Conservation (phyloP, 352 stramenopile species). For the Phytopythium cucurbitacearum region DNA sequence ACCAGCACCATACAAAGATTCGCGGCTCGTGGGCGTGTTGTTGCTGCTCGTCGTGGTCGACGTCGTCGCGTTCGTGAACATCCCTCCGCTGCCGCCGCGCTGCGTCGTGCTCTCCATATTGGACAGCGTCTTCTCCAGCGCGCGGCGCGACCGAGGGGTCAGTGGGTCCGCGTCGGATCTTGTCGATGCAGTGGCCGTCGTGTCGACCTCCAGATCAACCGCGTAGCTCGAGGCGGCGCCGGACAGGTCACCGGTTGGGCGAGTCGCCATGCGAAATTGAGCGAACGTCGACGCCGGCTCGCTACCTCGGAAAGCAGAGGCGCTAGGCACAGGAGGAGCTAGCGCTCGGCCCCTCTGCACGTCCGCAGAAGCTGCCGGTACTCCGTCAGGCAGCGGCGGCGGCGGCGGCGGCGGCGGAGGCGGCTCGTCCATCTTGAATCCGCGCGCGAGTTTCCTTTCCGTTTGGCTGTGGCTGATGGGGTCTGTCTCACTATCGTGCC, state of each 20-base stretch:
- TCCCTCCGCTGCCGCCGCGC: constrained; percentile 2
- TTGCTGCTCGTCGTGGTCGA: constrained; percentile 24
- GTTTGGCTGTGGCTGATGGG: too few relatives aligned
- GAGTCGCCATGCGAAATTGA: too few relatives aligned
- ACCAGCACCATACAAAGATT: constrained; percentile 21
- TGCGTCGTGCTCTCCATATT: constrained; percentile 13
- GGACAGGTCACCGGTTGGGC: too few relatives aligned
- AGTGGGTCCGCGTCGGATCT: constrained; percentile 31
- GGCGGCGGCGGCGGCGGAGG: constrained; percentile 22
- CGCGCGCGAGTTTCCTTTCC: background rate
- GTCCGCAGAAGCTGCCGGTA: constrained; percentile 1
- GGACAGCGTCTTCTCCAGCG: constrained; percentile 43
- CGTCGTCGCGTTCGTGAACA: constrained; percentile 16
- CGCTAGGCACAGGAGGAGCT: too few relatives aligned
- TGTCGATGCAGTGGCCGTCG: background rate
- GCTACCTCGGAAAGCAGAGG: too few relatives aligned
- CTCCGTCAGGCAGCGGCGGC: constrained; percentile 11
- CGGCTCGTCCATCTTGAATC: constrained; percentile 14
- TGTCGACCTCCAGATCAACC: constrained; percentile 11
- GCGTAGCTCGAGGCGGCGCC: background rate
- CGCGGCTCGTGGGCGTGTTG: constrained; percentile 17
- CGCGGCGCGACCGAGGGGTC: constrained; percentile 40
- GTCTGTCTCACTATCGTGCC: too few relatives aligned
- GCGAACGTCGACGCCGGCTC: too few relatives aligned
- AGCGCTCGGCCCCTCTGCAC: too few relatives aligned